Percentiles rank a stretch among this genome's conserved stretches.
phyloP scores from a whole-genome alignment of 2,329 filamentous ascomycete genomes.

The Sporothrix protearum region DNA sequence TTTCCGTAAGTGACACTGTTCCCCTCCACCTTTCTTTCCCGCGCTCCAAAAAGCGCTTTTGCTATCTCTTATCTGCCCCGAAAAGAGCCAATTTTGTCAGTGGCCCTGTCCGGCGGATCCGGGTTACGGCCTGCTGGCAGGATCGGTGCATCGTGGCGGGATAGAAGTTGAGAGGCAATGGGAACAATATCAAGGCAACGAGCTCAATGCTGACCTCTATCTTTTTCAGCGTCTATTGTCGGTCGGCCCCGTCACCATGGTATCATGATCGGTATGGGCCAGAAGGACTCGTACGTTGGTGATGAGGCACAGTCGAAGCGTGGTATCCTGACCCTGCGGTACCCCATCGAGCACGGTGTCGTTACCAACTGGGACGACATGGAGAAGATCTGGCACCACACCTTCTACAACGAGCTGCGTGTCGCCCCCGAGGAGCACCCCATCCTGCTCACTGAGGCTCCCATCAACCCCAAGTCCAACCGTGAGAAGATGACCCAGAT shows the following conservation, averaged over 20 bases:
- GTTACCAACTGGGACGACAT: conserved; percentile 99
- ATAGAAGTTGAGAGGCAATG: not conserved
- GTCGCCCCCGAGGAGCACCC: conserved; percentile 99
- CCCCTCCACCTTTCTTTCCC: not conserved
- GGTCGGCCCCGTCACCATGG: conserved; percentile 99
- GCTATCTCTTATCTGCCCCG: not conserved
- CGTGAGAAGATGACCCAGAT: conserved; percentile 99
- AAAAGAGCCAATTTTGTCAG: not conserved
- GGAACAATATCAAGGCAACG: not conserved
- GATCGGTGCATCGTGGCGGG: not conserved
- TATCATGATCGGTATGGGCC: conserved; percentile 99
- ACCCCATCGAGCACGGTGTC: conserved; percentile 99
- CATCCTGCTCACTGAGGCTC: conserved; percentile 96
- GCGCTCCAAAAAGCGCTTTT: not conserved
- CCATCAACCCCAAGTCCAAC: conserved; percentile 99
- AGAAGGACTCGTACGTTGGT: conserved; percentile 99
- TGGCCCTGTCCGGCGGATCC: not conserved
- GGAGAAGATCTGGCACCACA: conserved; percentile 99
- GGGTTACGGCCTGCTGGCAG: not conserved
- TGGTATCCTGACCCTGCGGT: conserved; percentile 99
- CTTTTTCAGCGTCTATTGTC: conserved; percentile 83
- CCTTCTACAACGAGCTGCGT: conserved; percentile 99
- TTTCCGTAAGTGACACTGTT: conserved; percentile 83
- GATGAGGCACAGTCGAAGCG: conserved; percentile 99
- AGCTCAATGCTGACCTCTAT: not conserved